Base-by-base conservation (phyloP, 2,329 filamentous ascomycete species). In the Exophiala sideris region DNA sequence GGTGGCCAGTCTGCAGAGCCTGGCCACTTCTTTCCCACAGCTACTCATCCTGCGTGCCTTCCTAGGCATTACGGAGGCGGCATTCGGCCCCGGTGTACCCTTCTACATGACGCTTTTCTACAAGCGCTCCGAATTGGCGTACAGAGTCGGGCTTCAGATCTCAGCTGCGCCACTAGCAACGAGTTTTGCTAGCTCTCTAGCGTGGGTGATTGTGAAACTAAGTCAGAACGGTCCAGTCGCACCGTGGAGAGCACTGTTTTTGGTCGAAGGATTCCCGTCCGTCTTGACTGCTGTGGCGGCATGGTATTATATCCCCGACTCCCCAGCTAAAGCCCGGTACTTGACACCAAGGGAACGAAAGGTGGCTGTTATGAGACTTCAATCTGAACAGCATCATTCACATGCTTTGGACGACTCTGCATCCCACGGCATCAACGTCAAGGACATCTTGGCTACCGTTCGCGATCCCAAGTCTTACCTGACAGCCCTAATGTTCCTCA, bases 61-160 rank as follows among this genome's bases (percentile, higher is more conserved):
- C 3, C 74, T 85, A 3, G 81, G 81, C 1, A 72, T 83, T 42
- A 73, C 76, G 10, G 83, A 86, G 68, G 83, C 82, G 0, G 83
- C 82, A 0, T 86, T 86, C 62, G 77, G 78, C 1, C 81, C 83
- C 0, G 83, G 83, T 3, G 78, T 85, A 0, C 83, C 83, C 0
- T 84, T 85, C 64, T 86, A 84, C 57, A 68, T 86, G 7, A 83
- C 81, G 0, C 79, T 84, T 63, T 86, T 86, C 71, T 86, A 81
- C 66, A 76, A 75, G 11, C 72, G 81, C 5, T 73, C 83, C 44
- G 92, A 97, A 69, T 75, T 96, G 33, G 92, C 91, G 0, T 86
- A 94, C 57, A 79, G 91, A 35, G 94, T 88, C 0, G 91, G 90
- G 18, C 79, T 95, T 1, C 95, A 96, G 71, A 85, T 96, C 50